phyloP scores from a whole-genome alignment of 768 basidiomycete genomes.

The Amanita muscaria region DNA sequence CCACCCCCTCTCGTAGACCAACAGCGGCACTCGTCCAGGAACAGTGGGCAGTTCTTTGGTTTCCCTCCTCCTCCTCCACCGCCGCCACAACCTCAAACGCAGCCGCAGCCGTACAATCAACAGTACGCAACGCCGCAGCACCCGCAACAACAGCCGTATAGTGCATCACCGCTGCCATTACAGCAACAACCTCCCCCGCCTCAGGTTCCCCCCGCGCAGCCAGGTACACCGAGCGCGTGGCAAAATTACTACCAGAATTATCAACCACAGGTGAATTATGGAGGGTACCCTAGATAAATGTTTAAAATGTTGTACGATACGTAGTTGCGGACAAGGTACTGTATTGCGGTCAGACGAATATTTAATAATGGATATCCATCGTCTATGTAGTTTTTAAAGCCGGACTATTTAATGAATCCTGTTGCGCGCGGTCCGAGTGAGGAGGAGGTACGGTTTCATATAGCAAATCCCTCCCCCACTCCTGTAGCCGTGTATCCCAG shows the following conservation, averaged over 20 bases:
- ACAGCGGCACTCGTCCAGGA: slow-evolving; percentile 16
- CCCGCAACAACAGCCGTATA: slow-evolving; percentile 15
- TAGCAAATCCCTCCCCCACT: slow-evolving; percentile 37
- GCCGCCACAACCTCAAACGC: slow-evolving; percentile 16
- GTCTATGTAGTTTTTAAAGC: no score
- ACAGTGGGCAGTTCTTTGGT: slow-evolving; percentile 29
- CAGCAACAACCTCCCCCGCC: slow-evolving; percentile 1
- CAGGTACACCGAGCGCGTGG: slow-evolving; percentile 1
- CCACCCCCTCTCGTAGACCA: slow-evolving; percentile 16
- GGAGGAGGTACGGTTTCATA: slow-evolving; percentile 27
- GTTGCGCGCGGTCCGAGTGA: no score
- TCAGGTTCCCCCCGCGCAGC: background rate
- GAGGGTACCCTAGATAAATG: slow-evolving; percentile 1
- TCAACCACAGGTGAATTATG: slow-evolving; percentile 4
- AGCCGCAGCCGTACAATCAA: slow-evolving; percentile 15
- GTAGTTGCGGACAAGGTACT: no score
- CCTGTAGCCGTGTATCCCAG: slow-evolving; percentile 37
- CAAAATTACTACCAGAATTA: slow-evolving; percentile 4
- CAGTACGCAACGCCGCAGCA: slow-evolving; percentile 11
- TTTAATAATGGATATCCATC: background rate
- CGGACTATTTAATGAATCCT: background rate
- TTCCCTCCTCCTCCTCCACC: slow-evolving; percentile 19
- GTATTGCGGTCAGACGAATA: background rate
- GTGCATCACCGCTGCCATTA: slow-evolving; percentile 8
- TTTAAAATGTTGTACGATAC: no score